These are phyloP conservation scores for Anethum foeniculum DNA, from an alignment of 140 eudicot genomes.

Conservation along the genomic window DNA sequence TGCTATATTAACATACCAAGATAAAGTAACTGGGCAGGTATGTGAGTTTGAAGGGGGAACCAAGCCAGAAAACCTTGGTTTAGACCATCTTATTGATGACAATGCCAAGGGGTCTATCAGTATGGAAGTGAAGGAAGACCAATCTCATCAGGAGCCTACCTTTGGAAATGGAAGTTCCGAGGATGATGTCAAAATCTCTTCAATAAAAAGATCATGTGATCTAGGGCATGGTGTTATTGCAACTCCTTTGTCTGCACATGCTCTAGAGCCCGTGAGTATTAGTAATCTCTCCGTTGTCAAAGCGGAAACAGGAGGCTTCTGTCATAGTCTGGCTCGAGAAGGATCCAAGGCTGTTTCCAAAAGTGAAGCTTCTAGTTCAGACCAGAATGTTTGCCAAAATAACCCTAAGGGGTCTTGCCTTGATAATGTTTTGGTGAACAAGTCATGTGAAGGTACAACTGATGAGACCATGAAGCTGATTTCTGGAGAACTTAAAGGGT, in stretches of 20 bases:
- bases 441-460: constrained; percentile 11
- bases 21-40: constrained; percentile 5
- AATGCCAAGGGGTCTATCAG: not conserved
- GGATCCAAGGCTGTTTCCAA: constrained; percentile 4
- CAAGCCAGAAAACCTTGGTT: not conserved
- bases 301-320: constrained; percentile 12
- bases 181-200: constrained; percentile 20
- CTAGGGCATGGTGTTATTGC: constrained; percentile 26
- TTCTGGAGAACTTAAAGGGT: constrained; percentile 11
- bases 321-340: not conserved
- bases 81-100: not conserved
- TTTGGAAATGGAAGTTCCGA: constrained; percentile 1
- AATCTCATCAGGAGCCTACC: constrained; percentile 17
- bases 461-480: not conserved
- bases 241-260: constrained; percentile 13
- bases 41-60: constrained; percentile 2
- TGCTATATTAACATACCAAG: constrained; percentile 15
- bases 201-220: constrained; percentile 16
- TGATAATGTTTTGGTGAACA: not conserved
- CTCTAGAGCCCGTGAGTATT: constrained; percentile 12
- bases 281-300: constrained; percentile 13
- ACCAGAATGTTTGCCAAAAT: constrained; percentile 16
- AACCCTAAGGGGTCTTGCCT: not conserved
- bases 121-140: not conserved
- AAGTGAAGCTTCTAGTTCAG: constrained; percentile 10